Evolutionary conservation across 192 early-diverging fungal genomes (phyloP).

Genomic region (Umbelopsis ramanniana): DNA sequence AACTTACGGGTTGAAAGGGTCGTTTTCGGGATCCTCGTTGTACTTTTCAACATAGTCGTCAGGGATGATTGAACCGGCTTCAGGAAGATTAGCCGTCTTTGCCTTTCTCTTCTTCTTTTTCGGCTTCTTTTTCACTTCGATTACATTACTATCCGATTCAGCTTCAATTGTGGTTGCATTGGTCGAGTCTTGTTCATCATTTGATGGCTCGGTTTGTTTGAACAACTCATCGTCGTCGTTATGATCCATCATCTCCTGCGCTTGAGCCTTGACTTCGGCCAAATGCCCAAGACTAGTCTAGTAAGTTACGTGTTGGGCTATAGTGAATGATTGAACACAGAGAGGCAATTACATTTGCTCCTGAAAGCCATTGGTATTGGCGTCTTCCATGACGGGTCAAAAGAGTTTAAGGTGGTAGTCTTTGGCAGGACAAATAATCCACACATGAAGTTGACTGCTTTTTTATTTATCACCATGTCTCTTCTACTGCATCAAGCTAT

Average conservation of each 20-base stretch:
- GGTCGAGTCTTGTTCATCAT: background rate
- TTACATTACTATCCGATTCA: background rate
- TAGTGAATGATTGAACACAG: too few species aligned
- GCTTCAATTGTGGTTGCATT: background rate
- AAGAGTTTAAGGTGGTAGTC: background rate
- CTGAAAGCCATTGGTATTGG: background rate
- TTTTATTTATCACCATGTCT: background rate
- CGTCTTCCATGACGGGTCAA: background rate
- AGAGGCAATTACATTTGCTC: background rate
- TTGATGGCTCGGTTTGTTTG: background rate
- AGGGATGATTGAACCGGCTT: slow-evolving; percentile 31
- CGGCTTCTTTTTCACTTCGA: slow-evolving; percentile 42
- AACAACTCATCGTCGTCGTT: slow-evolving; percentile 5
- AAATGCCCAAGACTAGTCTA: background rate
- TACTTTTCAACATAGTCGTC: slow-evolving; percentile 39
- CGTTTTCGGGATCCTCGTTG: slow-evolving; percentile 37
- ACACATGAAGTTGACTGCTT: background rate
- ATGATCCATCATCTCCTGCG: background rate
- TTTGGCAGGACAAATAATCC: background rate
- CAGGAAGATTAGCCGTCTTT: slow-evolving; percentile 44
- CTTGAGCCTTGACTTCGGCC: background rate
- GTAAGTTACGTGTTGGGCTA: background rate
- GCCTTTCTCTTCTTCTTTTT: slow-evolving; percentile 51
- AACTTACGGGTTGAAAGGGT: slow-evolving; percentile 52
- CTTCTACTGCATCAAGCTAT: slow-evolving; percentile 23